A percentile compares a stretch with the other conserved stretches of the same genome.
Evolutionary conservation across 352 stramenopile genomes (phyloP).

Genomic region (Peronosclerospora sorghi): DNA sequence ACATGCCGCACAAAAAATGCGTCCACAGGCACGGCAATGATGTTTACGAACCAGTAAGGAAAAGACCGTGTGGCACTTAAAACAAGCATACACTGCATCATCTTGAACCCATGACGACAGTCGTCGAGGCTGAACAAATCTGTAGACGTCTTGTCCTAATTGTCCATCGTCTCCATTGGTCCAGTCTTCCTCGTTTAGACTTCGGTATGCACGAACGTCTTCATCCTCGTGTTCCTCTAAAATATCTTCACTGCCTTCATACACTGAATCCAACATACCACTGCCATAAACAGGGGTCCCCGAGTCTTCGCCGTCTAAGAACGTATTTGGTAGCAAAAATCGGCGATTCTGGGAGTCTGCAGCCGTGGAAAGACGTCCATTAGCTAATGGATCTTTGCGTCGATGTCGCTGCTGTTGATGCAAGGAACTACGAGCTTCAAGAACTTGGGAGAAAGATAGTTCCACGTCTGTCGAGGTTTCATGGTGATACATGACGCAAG

Average conservation of each 20-base stretch:
- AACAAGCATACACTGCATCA: slow-evolving; percentile 76
- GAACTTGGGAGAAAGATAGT: slow-evolving; percentile 73
- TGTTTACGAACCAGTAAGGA: slow-evolving; percentile 74
- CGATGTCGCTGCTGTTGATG: slow-evolving; percentile 30
- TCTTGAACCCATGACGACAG: slow-evolving; percentile 81
- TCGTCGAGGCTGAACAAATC: slow-evolving; percentile 68
- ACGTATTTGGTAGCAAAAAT: slow-evolving; percentile 6
- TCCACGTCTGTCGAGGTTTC: slow-evolving; percentile 35
- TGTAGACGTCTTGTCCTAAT: slow-evolving; percentile 59
- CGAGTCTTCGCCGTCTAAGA: slow-evolving; percentile 5
- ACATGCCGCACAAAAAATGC: slow-evolving; percentile 72
- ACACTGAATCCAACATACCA: slow-evolving; percentile 45
- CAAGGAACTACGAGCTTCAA: slow-evolving; percentile 49
- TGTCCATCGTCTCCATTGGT: slow-evolving; percentile 33
- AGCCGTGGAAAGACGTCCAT: background rate
- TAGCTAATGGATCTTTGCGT: slow-evolving; percentile 10
- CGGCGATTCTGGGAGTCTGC: slow-evolving; percentile 3
- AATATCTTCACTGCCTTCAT: slow-evolving; percentile 36
- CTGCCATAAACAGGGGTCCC: slow-evolving; percentile 17
- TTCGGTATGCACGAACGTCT: slow-evolving; percentile 11
- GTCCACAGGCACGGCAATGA: slow-evolving; percentile 68
- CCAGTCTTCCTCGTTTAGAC: slow-evolving; percentile 58
- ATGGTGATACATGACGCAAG: slow-evolving; percentile 25
- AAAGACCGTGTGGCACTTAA: slow-evolving; percentile 78
- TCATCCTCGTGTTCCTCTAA: slow-evolving; percentile 22